These are phyloP conservation scores for Bauhinia variegata DNA, from an alignment of 306 rosid species.

Conservation along the genomic window DNA sequence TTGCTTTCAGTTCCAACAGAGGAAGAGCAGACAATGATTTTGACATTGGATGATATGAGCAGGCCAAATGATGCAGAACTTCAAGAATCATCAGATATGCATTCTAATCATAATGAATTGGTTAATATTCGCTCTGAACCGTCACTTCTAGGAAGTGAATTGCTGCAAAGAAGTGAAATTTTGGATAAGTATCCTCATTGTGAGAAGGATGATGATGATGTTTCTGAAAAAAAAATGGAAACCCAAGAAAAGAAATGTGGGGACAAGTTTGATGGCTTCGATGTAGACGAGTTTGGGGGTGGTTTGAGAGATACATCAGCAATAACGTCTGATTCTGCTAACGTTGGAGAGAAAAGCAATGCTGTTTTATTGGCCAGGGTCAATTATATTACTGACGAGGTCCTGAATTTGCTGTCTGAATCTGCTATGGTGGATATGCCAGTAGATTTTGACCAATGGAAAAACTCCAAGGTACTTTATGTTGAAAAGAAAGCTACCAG, in stretches of 20 bases:
- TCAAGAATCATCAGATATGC: constrained; percentile 34
- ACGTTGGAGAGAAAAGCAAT: constrained; percentile 14
- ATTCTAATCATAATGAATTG: constrained; percentile 35
- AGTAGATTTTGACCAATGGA: constrained; percentile 35
- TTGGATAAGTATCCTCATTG: constrained; percentile 18
- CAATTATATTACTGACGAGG: constrained; percentile 30
- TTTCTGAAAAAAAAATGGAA: constrained; percentile 37
- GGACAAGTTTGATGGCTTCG: constrained; percentile 23
- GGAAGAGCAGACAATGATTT: constrained; percentile 35
- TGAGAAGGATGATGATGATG: constrained; percentile 36
- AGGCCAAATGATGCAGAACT: constrained; percentile 38
- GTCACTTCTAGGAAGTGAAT: constrained; percentile 37
- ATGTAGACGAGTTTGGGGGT: constrained; percentile 32
- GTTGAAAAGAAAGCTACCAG: constrained; percentile 36
- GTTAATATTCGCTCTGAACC: constrained; percentile 30
- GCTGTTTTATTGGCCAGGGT: constrained; percentile 31
- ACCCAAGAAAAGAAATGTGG: constrained; percentile 17
- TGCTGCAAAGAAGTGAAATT: constrained; percentile 30
- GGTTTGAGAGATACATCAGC: constrained; percentile 24
- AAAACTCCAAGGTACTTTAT: constrained; percentile 33
- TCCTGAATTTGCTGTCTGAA: constrained; percentile 38
- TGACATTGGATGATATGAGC: constrained; percentile 28
- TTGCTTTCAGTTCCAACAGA: constrained; percentile 51
- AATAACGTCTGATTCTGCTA: constrained; percentile 19
- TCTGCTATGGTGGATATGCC: constrained; percentile 25